A percentile compares a stretch with the other conserved stretches of the same genome.
These are phyloP conservation scores for Lyophyllum semitale DNA, from an alignment of 768 basidiomycete genomes.

Conservation along the genomic window DNA sequence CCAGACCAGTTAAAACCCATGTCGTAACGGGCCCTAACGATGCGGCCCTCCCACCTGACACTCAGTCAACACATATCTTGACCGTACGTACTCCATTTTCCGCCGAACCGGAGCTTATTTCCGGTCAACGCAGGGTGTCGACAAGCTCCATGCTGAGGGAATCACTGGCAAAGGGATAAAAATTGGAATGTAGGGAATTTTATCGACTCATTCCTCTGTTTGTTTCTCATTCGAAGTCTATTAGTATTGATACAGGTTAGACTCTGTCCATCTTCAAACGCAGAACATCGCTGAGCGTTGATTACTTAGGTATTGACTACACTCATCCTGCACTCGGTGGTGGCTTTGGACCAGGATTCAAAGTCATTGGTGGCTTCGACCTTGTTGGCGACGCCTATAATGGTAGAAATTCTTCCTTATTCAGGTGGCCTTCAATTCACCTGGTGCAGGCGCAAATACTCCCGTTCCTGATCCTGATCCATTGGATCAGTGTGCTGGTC, in stretches of 20 bases:
- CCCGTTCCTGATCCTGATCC: conserved; percentile 55
- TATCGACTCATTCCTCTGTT: not conserved
- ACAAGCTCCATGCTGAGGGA: conserved; percentile 63
- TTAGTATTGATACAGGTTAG: conserved; percentile 52
- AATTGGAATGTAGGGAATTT: conserved; percentile 55
- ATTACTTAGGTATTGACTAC: conserved; percentile 46
- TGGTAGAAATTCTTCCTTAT: conserved; percentile 27
- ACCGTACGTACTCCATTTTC: conserved; percentile 38
- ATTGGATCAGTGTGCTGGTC: conserved; percentile 52
- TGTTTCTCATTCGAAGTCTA: not conserved
- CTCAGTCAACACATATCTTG: conserved; percentile 53
- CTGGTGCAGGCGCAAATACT: conserved; percentile 37
- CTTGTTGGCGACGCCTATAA: conserved; percentile 58
- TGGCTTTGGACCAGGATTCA: conserved; percentile 55
- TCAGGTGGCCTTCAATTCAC: not conserved
- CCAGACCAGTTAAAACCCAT: conserved; percentile 45
- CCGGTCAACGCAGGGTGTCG: conserved; percentile 62
- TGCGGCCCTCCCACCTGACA: conserved; percentile 43
- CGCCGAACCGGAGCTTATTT: not conserved
- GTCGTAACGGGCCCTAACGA: conserved; percentile 43
- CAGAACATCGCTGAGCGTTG: not conserved
- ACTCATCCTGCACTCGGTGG: conserved; percentile 57
- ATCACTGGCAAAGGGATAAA: conserved; percentile 66
- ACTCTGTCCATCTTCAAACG: conserved; percentile 7
- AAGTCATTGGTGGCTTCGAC: conserved; percentile 54